Percentiles rank a stretch among this genome's conserved stretches.
Evolutionary conservation across 495 filamentous ascomycete genomes (phyloP).

Genomic region (Penicillium canariense): DNA sequence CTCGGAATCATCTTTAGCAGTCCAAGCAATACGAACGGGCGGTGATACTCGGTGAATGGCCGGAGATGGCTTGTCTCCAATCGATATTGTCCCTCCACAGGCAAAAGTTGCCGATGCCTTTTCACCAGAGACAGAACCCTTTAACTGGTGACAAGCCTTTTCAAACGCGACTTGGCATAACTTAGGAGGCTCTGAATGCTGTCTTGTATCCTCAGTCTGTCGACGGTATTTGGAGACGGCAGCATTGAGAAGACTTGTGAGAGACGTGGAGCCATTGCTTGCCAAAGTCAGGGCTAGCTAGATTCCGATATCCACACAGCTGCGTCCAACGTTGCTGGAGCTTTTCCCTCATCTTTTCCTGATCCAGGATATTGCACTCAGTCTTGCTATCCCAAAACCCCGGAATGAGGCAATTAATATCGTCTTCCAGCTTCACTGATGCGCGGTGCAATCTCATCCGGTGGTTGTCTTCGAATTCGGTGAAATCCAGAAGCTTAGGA

Average conservation of each 20-base stretch:
- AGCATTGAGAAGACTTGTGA: not conserved
- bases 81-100: conserved; percentile 17
- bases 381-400: not conserved
- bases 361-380: not conserved
- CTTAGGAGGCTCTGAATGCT: not conserved
- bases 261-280: not conserved
- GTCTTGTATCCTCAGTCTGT: not conserved
- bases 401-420: not conserved
- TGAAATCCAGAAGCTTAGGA: not conserved
- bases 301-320: not conserved
- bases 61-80: not conserved
- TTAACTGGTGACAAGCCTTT: conserved; percentile 7
- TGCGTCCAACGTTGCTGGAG: not conserved
- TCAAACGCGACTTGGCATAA: not conserved
- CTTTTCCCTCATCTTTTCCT: not conserved
- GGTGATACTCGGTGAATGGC: not conserved
- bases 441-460: not conserved
- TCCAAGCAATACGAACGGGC: conserved; percentile 8
- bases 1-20: not conserved
- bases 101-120: conserved; percentile 10
- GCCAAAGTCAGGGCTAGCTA: not conserved
- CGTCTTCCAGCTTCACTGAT: not conserved
- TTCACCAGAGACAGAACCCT: conserved; percentile 2
- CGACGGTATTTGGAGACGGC: not conserved
- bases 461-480: not conserved